A percentile compares a stretch with the other conserved stretches of the same genome.
Evolutionary conservation across 2,329 filamentous ascomycete genomes (phyloP).

Genomic region (Neobulgaria alba): DNA sequence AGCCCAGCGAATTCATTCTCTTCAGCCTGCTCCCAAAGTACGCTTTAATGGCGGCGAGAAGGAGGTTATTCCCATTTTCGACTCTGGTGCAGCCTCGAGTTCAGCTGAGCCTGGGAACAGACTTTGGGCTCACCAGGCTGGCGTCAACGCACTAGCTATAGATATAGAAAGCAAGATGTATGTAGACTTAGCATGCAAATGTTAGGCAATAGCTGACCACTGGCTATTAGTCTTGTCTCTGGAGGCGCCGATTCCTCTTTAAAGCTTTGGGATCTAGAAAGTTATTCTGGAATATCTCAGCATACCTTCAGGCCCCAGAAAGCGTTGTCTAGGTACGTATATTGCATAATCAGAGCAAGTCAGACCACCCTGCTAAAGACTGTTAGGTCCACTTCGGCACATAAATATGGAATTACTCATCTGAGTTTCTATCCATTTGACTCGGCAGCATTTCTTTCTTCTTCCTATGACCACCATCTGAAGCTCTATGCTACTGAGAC

Average conservation of each 20-base stretch:
- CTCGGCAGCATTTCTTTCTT: conserved; percentile 64
- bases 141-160: conserved; percentile 70
- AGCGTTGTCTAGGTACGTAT: conserved; percentile 36
- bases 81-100: background rate
- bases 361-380: background rate
- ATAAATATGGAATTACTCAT: conserved; percentile 67
- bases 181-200: conserved; percentile 19
- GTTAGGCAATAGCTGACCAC: conserved; percentile 3
- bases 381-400: conserved; percentile 30
- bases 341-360: background rate
- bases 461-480: conserved; percentile 68
- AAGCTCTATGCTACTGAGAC: conserved; percentile 65
- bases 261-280: conserved; percentile 79
- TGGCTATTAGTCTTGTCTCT: conserved; percentile 57
- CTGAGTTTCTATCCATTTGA: conserved; percentile 75
- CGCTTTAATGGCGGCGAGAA: conserved; percentile 59
- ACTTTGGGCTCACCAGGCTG: conserved; percentile 62
- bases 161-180: conserved; percentile 77
- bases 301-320: conserved; percentile 47
- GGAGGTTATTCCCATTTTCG: conserved; percentile 15
- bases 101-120: conserved; percentile 1
- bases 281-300: conserved; percentile 32
- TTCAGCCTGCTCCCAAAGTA: conserved; percentile 57
- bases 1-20: conserved; percentile 56
- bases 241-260: conserved; percentile 80